Evolutionary conservation across 192 early-diverging fungal species (phyloP).

Genomic region (Coemansia erecta): DNA sequence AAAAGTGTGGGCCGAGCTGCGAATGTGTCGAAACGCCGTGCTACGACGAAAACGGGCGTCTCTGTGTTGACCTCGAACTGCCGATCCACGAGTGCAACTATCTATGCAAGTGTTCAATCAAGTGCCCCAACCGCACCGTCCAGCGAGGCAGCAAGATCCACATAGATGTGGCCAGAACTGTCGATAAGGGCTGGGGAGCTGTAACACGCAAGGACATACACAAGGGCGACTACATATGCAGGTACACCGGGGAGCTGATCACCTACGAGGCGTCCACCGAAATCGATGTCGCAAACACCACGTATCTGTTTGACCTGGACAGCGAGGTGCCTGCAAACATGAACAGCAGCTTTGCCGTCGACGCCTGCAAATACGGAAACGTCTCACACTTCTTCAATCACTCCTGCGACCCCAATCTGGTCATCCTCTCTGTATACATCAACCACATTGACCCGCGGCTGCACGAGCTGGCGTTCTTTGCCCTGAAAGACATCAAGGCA

Average conservation of each 20-base stretch:
- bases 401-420: constrained; percentile 90
- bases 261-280: constrained; percentile 70
- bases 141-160: constrained; percentile 42
- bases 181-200: constrained; percentile 44
- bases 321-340: constrained; percentile 78
- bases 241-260: constrained; percentile 97
- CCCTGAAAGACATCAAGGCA: constrained; percentile 63
- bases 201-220: constrained; percentile 21
- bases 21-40: constrained; percentile 40
- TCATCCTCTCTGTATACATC: constrained; percentile 50
- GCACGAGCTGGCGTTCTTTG: constrained; percentile 92
- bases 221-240: constrained; percentile 81
- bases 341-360: constrained; percentile 87
- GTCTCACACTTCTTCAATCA: constrained; percentile 98
- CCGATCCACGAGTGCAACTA: constrained; percentile 49
- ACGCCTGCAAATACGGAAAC: constrained; percentile 89
- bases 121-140: constrained; percentile 53
- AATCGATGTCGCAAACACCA: constrained; percentile 41
- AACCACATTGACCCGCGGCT: constrained; percentile 76
- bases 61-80: constrained; percentile 25
- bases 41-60: constrained; percentile 45
- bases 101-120: constrained; percentile 36
- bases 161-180: constrained; percentile 38
- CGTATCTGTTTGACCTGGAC: constrained; percentile 70
- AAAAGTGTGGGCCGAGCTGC: constrained; percentile 21